These are phyloP conservation scores for Lactifluus rugatus DNA, from an alignment of 768 basidiomycete genomes.

Conservation along the genomic window DNA sequence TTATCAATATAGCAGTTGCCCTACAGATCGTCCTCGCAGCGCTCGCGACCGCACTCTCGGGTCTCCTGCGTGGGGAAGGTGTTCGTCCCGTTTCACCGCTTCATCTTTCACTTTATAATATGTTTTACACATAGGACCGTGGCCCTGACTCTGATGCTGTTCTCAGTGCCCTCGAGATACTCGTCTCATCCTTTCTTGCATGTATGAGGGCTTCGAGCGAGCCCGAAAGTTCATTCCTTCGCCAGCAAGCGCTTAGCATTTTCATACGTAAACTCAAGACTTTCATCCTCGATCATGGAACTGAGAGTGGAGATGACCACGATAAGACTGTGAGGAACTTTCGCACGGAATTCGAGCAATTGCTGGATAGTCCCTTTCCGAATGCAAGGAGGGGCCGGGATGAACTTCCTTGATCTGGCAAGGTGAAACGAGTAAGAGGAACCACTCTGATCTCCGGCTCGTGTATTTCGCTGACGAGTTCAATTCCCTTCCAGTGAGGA, in stretches of 20 bases:
- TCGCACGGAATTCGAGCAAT: slow-evolving; percentile 37
- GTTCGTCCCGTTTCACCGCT: neutral
- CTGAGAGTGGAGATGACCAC: slow-evolving; percentile 25
- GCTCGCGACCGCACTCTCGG: slow-evolving; percentile 21
- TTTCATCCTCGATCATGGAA: slow-evolving; percentile 46
- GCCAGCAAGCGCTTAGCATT: slow-evolving; percentile 51
- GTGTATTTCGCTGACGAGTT: neutral
- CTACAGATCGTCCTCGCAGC: slow-evolving; percentile 23
- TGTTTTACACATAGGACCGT: slow-evolving; percentile 21
- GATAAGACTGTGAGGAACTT: slow-evolving; percentile 30
- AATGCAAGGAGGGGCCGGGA: neutral
- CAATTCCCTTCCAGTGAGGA: neutral
- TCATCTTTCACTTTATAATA: neutral
- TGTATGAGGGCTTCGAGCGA: slow-evolving; percentile 60
- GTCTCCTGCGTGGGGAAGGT: slow-evolving; percentile 12
- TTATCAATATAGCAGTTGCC: too few relatives aligned
- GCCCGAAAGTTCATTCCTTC: slow-evolving; percentile 49
- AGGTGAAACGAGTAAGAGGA: neutral
- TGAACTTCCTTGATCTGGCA: neutral
- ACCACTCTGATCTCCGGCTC: neutral
- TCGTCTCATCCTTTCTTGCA: slow-evolving; percentile 63
- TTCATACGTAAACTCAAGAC: slow-evolving; percentile 52
- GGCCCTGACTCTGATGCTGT: slow-evolving; percentile 30
- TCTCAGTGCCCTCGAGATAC: slow-evolving; percentile 49
- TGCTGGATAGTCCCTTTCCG: slow-evolving; percentile 24